These are phyloP conservation scores for Xerocomus spinulosus DNA, from an alignment of 768 basidiomycete species.

Conservation along the genomic window DNA sequence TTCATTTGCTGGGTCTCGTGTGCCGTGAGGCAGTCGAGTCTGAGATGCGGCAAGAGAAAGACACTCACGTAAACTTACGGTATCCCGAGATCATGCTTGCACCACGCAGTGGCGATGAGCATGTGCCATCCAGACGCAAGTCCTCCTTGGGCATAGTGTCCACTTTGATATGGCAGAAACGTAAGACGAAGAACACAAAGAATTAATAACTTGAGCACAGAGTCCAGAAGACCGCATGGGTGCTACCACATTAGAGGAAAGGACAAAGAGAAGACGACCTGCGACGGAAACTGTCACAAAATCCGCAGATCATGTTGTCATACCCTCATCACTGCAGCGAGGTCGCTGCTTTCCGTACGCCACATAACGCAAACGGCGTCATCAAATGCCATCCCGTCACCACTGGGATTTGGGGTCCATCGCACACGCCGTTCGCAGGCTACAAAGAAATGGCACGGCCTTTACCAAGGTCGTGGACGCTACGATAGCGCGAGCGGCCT, in stretches of 20 bases:
- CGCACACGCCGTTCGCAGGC: constrained; percentile 31
- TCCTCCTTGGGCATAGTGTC: not conserved
- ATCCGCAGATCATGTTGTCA: constrained; percentile 29
- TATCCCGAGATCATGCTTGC: constrained; percentile 27
- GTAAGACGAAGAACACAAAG: constrained; percentile 10
- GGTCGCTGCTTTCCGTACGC: constrained; percentile 25
- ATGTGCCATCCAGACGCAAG: constrained; percentile 11
- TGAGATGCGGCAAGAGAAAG: not conserved
- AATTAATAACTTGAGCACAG: constrained; percentile 17
- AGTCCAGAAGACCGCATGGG: constrained; percentile 15
- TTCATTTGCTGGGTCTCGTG: constrained; percentile 11
- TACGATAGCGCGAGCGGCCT: constrained; percentile 63
- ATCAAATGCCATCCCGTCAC: constrained; percentile 23
- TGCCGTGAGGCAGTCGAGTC: constrained; percentile 13
- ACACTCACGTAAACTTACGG: constrained; percentile 26
- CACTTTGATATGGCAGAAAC: constrained; percentile 11
- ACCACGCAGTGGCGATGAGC: constrained; percentile 31
- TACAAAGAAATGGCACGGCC: constrained; percentile 85
- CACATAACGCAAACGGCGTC: constrained; percentile 30
- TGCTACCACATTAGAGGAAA: constrained; percentile 11
- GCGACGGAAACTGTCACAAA: constrained; percentile 9
- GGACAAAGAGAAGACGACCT: constrained; percentile 9
- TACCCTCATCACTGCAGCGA: constrained; percentile 30
- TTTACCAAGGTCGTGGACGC: constrained; percentile 56
- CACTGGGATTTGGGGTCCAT: constrained; percentile 21